phyloP scores from a whole-genome alignment of 2,329 filamentous ascomycete species.

The Paracoccidioides brasiliensis region DNA sequence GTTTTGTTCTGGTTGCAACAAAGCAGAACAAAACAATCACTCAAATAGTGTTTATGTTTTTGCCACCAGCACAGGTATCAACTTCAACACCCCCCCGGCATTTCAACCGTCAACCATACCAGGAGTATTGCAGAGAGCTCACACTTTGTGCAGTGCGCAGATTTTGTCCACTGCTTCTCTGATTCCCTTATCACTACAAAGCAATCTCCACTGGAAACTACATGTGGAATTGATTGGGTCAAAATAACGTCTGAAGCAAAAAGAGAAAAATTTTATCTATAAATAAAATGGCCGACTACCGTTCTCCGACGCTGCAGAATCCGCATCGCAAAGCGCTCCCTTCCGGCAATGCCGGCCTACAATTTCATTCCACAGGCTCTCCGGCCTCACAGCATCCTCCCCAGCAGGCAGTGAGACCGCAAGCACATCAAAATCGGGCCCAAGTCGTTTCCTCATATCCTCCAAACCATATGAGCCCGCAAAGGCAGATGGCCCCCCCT shows the following conservation, averaged over 20 bases:
- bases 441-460: constrained; percentile 8
- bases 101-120: too few relatives aligned
- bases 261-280: not conserved
- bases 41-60: too few relatives aligned
- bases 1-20: too few relatives aligned
- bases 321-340: constrained; percentile 11
- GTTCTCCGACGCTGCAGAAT: constrained; percentile 10
- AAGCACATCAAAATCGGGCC: constrained; percentile 8
- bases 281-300: constrained; percentile 11
- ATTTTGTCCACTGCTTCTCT: not conserved
- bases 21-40: too few relatives aligned
- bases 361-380: constrained; percentile 8
- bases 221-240: not conserved
- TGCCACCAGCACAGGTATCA: too few relatives aligned
- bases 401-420: not conserved
- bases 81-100: too few relatives aligned
- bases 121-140: too few relatives aligned
- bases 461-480: constrained; percentile 8
- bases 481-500: constrained; percentile 4
- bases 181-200: not conserved
- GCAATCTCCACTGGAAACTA: not conserved
- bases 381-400: not conserved
- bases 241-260: not conserved
- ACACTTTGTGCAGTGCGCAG: too few relatives aligned
- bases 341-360: constrained; percentile 11